These are phyloP conservation scores for Penicillium turbatum DNA, from an alignment of 495 filamentous ascomycete genomes.

Conservation along the genomic window DNA sequence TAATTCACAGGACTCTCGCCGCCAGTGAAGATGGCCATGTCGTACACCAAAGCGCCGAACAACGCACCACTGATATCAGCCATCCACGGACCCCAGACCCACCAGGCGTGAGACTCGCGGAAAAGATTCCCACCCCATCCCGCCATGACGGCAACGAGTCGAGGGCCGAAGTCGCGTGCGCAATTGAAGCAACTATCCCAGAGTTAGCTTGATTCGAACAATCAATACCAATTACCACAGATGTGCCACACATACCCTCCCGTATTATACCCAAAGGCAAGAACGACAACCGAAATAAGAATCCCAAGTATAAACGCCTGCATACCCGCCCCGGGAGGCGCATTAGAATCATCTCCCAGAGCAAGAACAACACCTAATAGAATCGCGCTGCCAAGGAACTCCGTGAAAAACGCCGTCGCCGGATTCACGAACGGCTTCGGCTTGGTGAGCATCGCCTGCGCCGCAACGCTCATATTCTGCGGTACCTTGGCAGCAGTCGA, in stretches of 20 bases:
- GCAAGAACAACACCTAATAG: conserved; percentile 21
- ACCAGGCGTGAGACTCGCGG: conserved; percentile 17
- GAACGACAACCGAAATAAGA: conserved; percentile 10
- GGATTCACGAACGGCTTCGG: conserved; percentile 45
- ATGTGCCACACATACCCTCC: conserved; percentile 19
- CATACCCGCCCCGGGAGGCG: conserved; percentile 25
- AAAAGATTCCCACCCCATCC: conserved; percentile 18
- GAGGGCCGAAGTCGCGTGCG: conserved; percentile 21
- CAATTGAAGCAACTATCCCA: conserved; percentile 18
- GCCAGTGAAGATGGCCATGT: conserved; percentile 23
- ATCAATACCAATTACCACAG: too few relatives aligned
- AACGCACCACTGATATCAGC: conserved; percentile 20
- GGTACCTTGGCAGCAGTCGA: conserved; percentile 16
- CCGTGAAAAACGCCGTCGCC: conserved; percentile 40
- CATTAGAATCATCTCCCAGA: conserved; percentile 23
- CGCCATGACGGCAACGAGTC: conserved; percentile 24
- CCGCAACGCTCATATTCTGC: conserved; percentile 24
- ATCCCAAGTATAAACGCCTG: conserved; percentile 21
- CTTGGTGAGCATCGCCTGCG: conserved; percentile 42
- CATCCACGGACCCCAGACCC: conserved; percentile 24
- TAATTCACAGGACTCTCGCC: conserved; percentile 25
- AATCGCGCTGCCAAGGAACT: conserved; percentile 21
- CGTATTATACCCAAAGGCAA: conserved; percentile 19
- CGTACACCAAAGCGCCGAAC: conserved; percentile 17
- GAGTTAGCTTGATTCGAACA: too few relatives aligned